These are phyloP conservation scores for Nyctanthes arbortristis DNA, from an alignment of 257 asterid species.

Conservation along the genomic window DNA sequence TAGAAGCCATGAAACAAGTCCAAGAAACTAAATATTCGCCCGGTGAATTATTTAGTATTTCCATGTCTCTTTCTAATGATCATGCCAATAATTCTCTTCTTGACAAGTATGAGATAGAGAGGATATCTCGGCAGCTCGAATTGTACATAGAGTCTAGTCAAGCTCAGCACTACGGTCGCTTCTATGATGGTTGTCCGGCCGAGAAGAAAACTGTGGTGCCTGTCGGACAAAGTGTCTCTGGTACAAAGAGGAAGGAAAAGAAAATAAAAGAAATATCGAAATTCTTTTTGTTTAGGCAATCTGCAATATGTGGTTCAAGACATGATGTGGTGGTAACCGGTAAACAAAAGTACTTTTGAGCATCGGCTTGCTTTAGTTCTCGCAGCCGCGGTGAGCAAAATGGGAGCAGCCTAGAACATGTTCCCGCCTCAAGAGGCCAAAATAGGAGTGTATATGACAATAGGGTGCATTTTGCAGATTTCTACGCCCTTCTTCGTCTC, in stretches of 20 bases:
- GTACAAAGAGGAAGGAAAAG: slow-evolving; percentile 13
- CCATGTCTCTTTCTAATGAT: neutral
- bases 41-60: neutral
- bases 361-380: too few species aligned
- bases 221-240: slow-evolving; percentile 14
- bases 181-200: neutral
- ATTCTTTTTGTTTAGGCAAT: slow-evolving; percentile 33
- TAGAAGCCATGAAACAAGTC: slow-evolving; percentile 37
- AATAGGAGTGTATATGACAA: neutral
- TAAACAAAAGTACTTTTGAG: neutral
- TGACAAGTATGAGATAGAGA: slow-evolving; percentile 59
- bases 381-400: neutral
- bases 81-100: slow-evolving; percentile 47
- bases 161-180: slow-evolving; percentile 8
- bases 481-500: neutral
- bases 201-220: neutral
- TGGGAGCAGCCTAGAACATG: too few species aligned
- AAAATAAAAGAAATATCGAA: slow-evolving; percentile 13
- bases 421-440: too few species aligned
- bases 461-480: neutral
- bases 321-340: slow-evolving; percentile 27
- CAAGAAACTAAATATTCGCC: neutral
- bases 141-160: slow-evolving; percentile 42
- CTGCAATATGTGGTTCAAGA: slow-evolving; percentile 41
- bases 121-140: slow-evolving; percentile 57